Evolutionary conservation across 2,329 filamentous ascomycete genomes (phyloP).

Genomic region (Botryosphaeria dothidea): DNA sequence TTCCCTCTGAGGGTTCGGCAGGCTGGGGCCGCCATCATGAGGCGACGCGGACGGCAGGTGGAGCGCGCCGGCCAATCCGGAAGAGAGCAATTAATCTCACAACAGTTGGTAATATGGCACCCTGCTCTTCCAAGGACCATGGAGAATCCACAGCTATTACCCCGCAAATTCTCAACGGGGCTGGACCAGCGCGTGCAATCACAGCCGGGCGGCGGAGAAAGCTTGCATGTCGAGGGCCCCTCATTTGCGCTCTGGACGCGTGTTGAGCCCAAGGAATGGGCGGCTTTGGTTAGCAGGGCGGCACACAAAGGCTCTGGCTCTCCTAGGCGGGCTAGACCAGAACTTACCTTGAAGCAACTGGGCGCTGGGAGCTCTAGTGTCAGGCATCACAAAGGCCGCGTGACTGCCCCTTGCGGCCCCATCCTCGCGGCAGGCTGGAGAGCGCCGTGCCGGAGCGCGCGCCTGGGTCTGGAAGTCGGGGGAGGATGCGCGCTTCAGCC

Average conservation of each 20-base stretch:
- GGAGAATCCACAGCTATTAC: neutral
- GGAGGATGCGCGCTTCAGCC: neutral
- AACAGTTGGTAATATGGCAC: slow-evolving; percentile 13
- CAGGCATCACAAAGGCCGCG: slow-evolving; percentile 10
- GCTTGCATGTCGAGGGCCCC: slow-evolving; percentile 9
- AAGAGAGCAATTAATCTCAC: slow-evolving; percentile 11
- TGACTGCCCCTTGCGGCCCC: slow-evolving; percentile 18
- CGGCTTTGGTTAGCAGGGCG: slow-evolving; percentile 10
- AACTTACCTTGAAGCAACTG: slow-evolving; percentile 7
- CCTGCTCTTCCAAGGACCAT: neutral
- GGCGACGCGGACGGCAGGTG: neutral
- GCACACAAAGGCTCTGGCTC: slow-evolving; percentile 12
- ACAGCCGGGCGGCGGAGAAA: neutral
- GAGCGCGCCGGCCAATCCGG: slow-evolving; percentile 7
- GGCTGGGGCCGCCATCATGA: neutral
- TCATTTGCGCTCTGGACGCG: slow-evolving; percentile 5
- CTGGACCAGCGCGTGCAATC: neutral
- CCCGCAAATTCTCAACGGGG: neutral
- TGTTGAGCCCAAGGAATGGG: slow-evolving; percentile 10
- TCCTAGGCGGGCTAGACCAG: slow-evolving; percentile 14
- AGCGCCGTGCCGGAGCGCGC: slow-evolving; percentile 5
- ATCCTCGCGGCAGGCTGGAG: slow-evolving; percentile 15
- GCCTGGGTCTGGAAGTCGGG: neutral
- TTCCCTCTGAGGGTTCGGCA: neutral
- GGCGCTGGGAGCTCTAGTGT: slow-evolving; percentile 7